Evolutionary conservation across 2,329 filamentous ascomycete genomes (phyloP).

Genomic region (Colletotrichum sp.): DNA sequence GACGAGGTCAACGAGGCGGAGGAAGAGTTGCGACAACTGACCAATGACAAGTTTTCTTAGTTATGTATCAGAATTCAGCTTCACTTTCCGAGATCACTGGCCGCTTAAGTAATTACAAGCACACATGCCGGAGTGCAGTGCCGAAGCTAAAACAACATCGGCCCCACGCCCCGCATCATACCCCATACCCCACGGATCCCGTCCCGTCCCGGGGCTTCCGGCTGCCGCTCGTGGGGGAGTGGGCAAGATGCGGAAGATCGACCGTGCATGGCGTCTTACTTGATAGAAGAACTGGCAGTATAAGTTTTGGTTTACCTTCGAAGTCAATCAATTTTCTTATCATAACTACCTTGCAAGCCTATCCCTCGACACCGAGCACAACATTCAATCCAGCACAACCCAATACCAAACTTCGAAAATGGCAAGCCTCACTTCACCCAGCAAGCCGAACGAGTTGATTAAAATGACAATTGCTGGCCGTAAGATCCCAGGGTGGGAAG

Average conservation of each 20-base stretch:
- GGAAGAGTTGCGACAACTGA: no score
- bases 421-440: accelerated
- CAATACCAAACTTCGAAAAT: neutral
- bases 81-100: neutral
- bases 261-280: neutral
- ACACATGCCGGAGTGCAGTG: neutral
- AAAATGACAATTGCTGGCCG: neutral
- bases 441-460: neutral
- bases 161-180: neutral
- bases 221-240: neutral
- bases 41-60: no score
- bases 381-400: no score
- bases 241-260: neutral
- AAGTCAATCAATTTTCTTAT: neutral
- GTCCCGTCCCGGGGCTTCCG: neutral
- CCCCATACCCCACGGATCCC: neutral
- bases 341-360: no score
- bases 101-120: neutral
- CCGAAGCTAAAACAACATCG: neutral
- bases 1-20: no score
- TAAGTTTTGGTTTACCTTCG: neutral
- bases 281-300: neutral
- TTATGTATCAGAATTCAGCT: no score
- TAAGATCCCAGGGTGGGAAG: neutral
- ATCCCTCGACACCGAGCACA: no score